A percentile compares a stretch with the other conserved stretches of the same genome.
phyloP scores from a whole-genome alignment of 2,329 filamentous ascomycete species.

The Phoma sp. region DNA sequence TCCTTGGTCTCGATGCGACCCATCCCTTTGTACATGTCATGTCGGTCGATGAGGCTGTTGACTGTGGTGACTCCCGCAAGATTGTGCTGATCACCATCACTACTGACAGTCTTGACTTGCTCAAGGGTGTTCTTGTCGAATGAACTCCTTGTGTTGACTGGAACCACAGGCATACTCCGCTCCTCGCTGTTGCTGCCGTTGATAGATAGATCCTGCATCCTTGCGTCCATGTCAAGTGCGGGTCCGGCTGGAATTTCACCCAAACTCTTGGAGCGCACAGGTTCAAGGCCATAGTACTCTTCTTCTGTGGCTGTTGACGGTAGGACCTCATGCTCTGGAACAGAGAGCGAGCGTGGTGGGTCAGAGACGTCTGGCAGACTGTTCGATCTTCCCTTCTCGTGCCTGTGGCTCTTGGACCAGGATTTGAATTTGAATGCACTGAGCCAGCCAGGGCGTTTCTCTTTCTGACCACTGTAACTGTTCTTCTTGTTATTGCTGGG shows the following conservation, averaged over 20 bases:
- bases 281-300: slow-evolving; percentile 28
- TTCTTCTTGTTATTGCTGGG: slow-evolving; percentile 26
- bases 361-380: slow-evolving; percentile 25
- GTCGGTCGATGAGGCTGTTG: slow-evolving; percentile 48
- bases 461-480: slow-evolving; percentile 26
- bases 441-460: slow-evolving; percentile 41
- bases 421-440: slow-evolving; percentile 40
- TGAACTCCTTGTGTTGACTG: slow-evolving; percentile 10
- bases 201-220: slow-evolving; percentile 28
- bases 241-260: slow-evolving; percentile 39
- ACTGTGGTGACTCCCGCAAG: slow-evolving; percentile 40
- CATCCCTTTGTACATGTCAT: slow-evolving; percentile 51
- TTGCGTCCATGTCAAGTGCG: slow-evolving; percentile 32
- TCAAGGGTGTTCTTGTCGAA: slow-evolving; percentile 34
- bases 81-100: slow-evolving; percentile 28
- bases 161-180: slow-evolving; percentile 17
- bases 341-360: slow-evolving; percentile 39
- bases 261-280: slow-evolving; percentile 44
- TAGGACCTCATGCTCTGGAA: slow-evolving; percentile 20
- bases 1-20: slow-evolving; percentile 50
- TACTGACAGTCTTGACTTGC: slow-evolving; percentile 36
- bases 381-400: slow-evolving; percentile 29
- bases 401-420: slow-evolving; percentile 34
- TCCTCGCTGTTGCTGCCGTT: slow-evolving; percentile 14
- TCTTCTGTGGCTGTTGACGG: slow-evolving; percentile 16